phyloP scores from a whole-genome alignment of 805 yeast species.

The Scheffersomyces coipomensis region DNA sequence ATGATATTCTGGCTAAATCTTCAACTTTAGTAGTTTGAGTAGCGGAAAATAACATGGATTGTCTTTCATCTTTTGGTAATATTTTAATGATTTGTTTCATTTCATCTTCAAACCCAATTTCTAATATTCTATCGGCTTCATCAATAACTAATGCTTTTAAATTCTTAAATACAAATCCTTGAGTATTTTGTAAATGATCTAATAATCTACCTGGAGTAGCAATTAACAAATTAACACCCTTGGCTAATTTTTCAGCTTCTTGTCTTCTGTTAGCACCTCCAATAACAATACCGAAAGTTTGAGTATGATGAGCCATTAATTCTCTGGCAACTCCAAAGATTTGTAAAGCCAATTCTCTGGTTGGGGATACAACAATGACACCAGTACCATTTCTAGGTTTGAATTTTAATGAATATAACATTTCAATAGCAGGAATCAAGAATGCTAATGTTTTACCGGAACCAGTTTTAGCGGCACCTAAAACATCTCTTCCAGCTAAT shows the following conservation, averaged over 20 bases:
- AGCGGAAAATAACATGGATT: constrained; percentile 97
- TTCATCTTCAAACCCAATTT: constrained; percentile 98
- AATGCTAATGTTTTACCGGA: constrained; percentile 98
- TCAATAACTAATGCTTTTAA: constrained; percentile 92
- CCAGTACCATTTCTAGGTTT: constrained; percentile 99
- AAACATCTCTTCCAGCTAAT: constrained; percentile 93
- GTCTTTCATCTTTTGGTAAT: constrained; percentile 89
- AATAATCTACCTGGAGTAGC: constrained; percentile 98
- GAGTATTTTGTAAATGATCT: constrained; percentile 95
- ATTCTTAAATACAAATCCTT: constrained; percentile 91
- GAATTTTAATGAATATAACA: constrained; percentile 84
- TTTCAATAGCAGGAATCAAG: constrained; percentile 91
- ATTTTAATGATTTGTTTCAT: constrained; percentile 96
- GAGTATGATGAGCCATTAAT: constrained; percentile 84
- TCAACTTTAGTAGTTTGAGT: constrained; percentile 99
- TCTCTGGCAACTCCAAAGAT: constrained; percentile 98
- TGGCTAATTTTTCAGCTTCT: constrained; percentile 90
- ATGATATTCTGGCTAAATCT: constrained; percentile 93
- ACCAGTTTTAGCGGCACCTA: constrained; percentile 99
- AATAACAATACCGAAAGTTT: constrained; percentile 93
- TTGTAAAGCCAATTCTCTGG: constrained; percentile 96
- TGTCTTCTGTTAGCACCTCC: constrained; percentile 98
- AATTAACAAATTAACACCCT: constrained; percentile 90
- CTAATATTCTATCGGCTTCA: constrained; percentile 97
- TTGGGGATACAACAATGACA: constrained; percentile 92